Conservation (phyloP, 352 stramenopile species). For the Peronosclerospora sorghi region DNA sequence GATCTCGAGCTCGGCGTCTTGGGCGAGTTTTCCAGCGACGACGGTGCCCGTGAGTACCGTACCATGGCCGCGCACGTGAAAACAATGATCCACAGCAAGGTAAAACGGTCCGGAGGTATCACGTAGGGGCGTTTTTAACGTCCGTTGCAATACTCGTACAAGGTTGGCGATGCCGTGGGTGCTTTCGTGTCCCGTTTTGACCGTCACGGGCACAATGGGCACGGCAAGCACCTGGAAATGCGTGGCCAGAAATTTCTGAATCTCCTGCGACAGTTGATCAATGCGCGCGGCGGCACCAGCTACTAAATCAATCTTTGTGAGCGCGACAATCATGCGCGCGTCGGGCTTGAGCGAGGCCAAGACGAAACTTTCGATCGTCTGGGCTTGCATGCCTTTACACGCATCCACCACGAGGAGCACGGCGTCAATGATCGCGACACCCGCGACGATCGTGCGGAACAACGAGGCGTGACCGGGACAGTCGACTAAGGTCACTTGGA, state of each 20-base stretch:
- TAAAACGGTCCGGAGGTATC: conserved; percentile 66
- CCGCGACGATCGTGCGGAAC: conserved; percentile 98
- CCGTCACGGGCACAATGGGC: conserved; percentile 82
- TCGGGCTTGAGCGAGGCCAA: conserved; percentile 88
- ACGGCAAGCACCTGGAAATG: conserved; percentile 16
- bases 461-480: conserved; percentile 96
- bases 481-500: conserved; percentile 93
- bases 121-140: conserved; percentile 31
- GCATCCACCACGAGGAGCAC: conserved; percentile 95
- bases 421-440: conserved; percentile 98
- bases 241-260: conserved; percentile 30
- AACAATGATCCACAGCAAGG: conserved; percentile 97
- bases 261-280: conserved; percentile 46
- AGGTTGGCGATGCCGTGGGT: conserved; percentile 51
- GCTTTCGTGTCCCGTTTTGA: conserved; percentile 10
- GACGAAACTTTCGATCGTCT: conserved; percentile 97
- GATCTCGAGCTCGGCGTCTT: conserved; percentile 93
- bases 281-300: conserved; percentile 30
- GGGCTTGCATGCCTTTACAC: conserved; percentile 95
- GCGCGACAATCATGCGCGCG: conserved; percentile 84
- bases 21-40: conserved; percentile 70
- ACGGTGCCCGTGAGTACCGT: conserved; percentile 95
- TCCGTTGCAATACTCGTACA: conserved; percentile 19
- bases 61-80: conserved; percentile 93
- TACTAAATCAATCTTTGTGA: conserved; percentile 98